Evolutionary conservation across 768 basidiomycete species (phyloP).

Genomic region (Cyclocybe aegerita): DNA sequence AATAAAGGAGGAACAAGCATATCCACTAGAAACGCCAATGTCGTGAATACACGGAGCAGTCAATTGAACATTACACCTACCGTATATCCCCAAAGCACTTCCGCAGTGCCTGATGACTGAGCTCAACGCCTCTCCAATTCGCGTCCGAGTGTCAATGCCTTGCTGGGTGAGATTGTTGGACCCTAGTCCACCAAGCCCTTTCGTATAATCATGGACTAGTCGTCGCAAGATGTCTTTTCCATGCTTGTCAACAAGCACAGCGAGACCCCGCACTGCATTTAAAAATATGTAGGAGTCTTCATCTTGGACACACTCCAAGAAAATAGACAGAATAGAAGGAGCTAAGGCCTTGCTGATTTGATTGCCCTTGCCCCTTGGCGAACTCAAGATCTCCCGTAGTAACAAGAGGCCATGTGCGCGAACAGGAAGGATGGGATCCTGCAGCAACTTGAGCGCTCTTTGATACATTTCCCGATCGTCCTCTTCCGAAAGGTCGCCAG

Average conservation of each 20-base stretch:
- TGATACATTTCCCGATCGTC: conserved; percentile 72
- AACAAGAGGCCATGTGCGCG: conserved; percentile 89
- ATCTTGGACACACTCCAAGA: conserved; percentile 81
- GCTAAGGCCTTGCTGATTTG: conserved; percentile 40
- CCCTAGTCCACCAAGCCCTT: conserved; percentile 50
- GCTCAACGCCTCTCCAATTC: conserved; percentile 85
- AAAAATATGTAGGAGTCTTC: conserved; percentile 96
- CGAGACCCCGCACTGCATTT: conserved; percentile 87
- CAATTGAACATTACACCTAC: conserved; percentile 37
- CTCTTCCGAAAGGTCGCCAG: conserved; percentile 31
- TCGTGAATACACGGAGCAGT: neutral
- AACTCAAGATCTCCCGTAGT: conserved; percentile 72
- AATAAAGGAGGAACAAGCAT: conserved; percentile 74
- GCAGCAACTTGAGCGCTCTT: conserved; percentile 81
- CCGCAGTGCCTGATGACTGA: conserved; percentile 76
- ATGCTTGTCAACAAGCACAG: conserved; percentile 78
- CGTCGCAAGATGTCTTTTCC: conserved; percentile 70
- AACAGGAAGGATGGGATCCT: conserved; percentile 91
- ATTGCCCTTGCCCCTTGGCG: conserved; percentile 21
- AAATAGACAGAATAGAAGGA: conserved; percentile 85
- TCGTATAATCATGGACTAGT: conserved; percentile 67
- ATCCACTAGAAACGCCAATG: conserved; percentile 46
- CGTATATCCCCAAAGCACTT: conserved; percentile 61
- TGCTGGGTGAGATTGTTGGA: conserved; percentile 45
- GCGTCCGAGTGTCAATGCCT: conserved; percentile 71